A percentile compares a stretch with the other conserved stretches of the same genome.
Conservation (phyloP, 768 basidiomycete genomes). For the Tricholoma sp. region DNA sequence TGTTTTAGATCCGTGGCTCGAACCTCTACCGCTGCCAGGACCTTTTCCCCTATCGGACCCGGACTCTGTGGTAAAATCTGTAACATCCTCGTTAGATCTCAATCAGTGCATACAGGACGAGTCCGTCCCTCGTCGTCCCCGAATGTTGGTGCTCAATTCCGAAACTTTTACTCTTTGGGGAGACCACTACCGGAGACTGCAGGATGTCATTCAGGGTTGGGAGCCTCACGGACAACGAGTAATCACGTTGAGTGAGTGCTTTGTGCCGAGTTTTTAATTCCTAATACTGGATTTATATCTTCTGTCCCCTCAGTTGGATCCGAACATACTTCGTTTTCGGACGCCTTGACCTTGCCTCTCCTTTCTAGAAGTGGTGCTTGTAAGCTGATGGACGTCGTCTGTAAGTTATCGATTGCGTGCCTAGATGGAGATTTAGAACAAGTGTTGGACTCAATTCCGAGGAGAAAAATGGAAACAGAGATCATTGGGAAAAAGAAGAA, state of each 20-base stretch:
- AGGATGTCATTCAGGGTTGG: slow-evolving; percentile 52
- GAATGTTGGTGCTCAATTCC: slow-evolving; percentile 67
- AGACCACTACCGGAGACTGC: slow-evolving; percentile 59
- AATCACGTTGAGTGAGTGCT: slow-evolving; percentile 42
- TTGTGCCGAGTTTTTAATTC: background rate
- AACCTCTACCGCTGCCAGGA: slow-evolving; percentile 62
- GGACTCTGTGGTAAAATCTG: slow-evolving; percentile 5
- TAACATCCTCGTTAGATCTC: background rate
- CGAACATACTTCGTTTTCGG: slow-evolving; percentile 42
- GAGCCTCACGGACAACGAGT: slow-evolving; percentile 37
- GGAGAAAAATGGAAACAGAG: slow-evolving; percentile 32
- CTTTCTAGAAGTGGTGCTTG: slow-evolving; percentile 27
- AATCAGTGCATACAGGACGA: slow-evolving; percentile 5
- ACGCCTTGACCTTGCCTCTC: slow-evolving; percentile 41
- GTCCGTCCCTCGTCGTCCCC: slow-evolving; percentile 20
- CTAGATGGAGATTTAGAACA: slow-evolving; percentile 36
- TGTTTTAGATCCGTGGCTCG: slow-evolving; percentile 81
- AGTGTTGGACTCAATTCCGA: slow-evolving; percentile 23
- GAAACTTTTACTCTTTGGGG: slow-evolving; percentile 78
- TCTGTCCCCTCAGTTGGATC: slow-evolving; percentile 32
- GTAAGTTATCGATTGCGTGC: slow-evolving; percentile 36
- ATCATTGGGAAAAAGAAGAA: slow-evolving; percentile 36
- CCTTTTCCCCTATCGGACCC: slow-evolving; percentile 28
- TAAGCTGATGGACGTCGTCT: slow-evolving; percentile 30
- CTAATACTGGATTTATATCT: background rate